Evolutionary conservation across 2,329 filamentous ascomycete species (phyloP).

Genomic region (Graphilbum ipis-grandicollis): DNA sequence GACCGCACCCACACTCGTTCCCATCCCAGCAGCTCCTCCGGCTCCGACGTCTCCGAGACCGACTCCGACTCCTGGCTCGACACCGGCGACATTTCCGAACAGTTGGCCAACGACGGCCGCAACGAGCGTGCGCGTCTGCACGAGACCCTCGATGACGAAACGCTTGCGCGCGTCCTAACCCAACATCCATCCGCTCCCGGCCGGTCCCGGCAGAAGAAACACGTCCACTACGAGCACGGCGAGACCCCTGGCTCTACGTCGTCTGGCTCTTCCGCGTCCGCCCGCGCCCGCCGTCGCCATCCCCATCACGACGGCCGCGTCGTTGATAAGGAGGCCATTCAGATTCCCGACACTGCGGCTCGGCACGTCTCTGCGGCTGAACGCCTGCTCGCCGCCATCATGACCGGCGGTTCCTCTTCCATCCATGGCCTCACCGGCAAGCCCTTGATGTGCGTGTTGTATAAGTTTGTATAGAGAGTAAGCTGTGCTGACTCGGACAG

Average conservation of each 20-base stretch:
- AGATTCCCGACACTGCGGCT: conserved; percentile 52
- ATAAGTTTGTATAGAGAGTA: no score
- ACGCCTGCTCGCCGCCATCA: conserved; percentile 62
- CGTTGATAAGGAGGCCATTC: conserved; percentile 60
- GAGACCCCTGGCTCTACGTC: conserved; percentile 7
- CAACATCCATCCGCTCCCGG: conserved; percentile 16
- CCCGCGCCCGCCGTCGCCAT: conserved; percentile 11
- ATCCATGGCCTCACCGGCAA: conserved; percentile 91
- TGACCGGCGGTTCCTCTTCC: conserved; percentile 62
- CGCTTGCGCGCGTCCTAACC: conserved; percentile 32
- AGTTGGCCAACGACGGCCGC: conserved; percentile 65
- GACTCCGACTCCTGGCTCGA: conserved; percentile 61
- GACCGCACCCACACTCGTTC: conserved; percentile 1
- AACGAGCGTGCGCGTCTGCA: conserved; percentile 48
- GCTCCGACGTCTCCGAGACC: conserved; percentile 32
- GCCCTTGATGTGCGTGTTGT: conserved; percentile 54
- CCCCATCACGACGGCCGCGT: conserved; percentile 17
- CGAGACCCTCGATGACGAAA: conserved; percentile 46
- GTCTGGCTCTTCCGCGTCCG: conserved; percentile 4
- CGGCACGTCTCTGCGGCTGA: conserved; percentile 48
- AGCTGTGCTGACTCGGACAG: conserved; percentile 23
- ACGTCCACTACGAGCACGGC: conserved; percentile 47
- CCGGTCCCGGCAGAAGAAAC: conserved; percentile 29
- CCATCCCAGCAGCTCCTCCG: conserved; percentile 3
- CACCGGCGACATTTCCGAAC: conserved; percentile 87